phyloP scores from a whole-genome alignment of 1,284 basidiomycete species.

The Stygiomarasmius scandens region DNA sequence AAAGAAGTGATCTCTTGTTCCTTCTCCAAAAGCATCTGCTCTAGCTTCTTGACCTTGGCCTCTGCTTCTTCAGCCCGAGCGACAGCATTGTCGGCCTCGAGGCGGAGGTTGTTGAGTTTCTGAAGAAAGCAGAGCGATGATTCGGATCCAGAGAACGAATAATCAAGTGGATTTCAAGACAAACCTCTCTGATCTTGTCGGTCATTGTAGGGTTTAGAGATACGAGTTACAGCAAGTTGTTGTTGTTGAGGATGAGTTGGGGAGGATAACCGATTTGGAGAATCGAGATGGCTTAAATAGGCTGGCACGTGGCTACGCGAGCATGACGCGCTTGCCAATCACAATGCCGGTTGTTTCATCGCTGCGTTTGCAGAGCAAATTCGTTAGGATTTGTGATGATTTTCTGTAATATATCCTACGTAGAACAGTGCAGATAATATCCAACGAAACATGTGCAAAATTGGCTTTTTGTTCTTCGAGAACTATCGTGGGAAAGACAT shows the following conservation, averaged over 20 bases:
- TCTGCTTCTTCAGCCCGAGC: constrained; percentile 86
- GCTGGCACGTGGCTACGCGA: constrained; percentile 7
- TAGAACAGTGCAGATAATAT: too few relatives aligned
- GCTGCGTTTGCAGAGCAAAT: too few relatives aligned
- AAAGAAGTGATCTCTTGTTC: constrained; percentile 92
- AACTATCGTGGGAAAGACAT: background rate
- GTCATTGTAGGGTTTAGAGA: constrained; percentile 42
- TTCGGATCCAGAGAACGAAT: constrained; percentile 3
- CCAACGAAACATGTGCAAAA: too few relatives aligned
- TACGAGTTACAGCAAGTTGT: background rate
- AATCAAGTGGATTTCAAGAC: constrained; percentile 16
- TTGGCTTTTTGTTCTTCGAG: background rate
- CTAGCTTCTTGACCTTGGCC: constrained; percentile 80
- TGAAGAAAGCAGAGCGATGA: constrained; percentile 4
- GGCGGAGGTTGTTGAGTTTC: constrained; percentile 76
- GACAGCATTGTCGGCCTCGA: constrained; percentile 85
- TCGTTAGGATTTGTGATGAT: too few relatives aligned
- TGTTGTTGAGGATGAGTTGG: background rate
- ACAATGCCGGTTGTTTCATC: too few relatives aligned
- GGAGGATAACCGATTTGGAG: background rate
- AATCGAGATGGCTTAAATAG: constrained; percentile 3
- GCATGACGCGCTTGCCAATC: background rate
- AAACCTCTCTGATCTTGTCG: constrained; percentile 78
- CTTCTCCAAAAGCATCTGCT: constrained; percentile 80
- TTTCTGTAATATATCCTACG: too few relatives aligned